These are phyloP conservation scores for Saccharomyces pastorianus DNA, from an alignment of 1,139 yeast species.

Conservation along the genomic window DNA sequence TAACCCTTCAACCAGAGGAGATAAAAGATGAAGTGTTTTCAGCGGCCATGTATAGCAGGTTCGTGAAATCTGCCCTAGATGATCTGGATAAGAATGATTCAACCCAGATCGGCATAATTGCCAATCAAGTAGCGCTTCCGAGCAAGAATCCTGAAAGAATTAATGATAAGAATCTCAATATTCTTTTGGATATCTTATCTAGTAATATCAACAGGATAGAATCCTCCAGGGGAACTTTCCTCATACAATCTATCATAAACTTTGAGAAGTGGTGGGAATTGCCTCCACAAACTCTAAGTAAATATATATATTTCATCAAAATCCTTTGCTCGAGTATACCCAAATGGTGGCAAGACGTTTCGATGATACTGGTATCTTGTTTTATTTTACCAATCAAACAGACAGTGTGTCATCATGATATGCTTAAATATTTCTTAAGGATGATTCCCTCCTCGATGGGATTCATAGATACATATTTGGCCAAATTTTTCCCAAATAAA, in stretches of 20 bases:
- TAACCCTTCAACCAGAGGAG: neutral
- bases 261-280: conserved; percentile 52
- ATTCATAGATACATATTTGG: conserved; percentile 52
- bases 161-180: conserved; percentile 36
- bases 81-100: conserved; percentile 49
- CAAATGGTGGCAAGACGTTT: conserved; percentile 82
- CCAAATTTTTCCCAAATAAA: conserved; percentile 70
- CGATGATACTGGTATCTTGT: conserved; percentile 53
- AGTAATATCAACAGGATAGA: conserved; percentile 47
- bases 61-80: conserved; percentile 61
- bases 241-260: conserved; percentile 45
- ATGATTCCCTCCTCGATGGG: conserved; percentile 77
- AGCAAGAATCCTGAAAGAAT: conserved; percentile 37
- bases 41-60: conserved; percentile 51
- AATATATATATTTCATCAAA: conserved; percentile 60
- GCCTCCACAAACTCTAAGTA: conserved; percentile 37
- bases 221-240: conserved; percentile 35
- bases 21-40: conserved; percentile 20
- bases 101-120: conserved; percentile 39
- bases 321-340: conserved; percentile 82
- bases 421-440: conserved; percentile 54
- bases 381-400: conserved; percentile 36
- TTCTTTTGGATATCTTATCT: conserved; percentile 41
- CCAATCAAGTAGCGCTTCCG: conserved; percentile 40
- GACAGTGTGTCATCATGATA: conserved; percentile 55